Evolutionary conservation across 768 basidiomycete genomes (phyloP).

Genomic region (Tephrocybe rancida): DNA sequence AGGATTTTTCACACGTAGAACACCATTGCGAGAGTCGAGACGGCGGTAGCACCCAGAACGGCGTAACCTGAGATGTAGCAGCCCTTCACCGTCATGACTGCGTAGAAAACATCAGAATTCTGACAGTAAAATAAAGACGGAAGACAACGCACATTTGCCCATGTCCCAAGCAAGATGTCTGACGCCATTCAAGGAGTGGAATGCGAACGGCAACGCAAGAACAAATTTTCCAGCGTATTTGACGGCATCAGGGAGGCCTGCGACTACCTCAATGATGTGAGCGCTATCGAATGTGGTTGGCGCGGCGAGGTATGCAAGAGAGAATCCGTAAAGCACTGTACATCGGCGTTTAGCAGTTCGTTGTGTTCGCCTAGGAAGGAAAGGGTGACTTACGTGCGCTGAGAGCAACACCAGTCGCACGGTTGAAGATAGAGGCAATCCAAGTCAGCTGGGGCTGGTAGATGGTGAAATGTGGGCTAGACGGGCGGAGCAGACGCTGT

Average conservation of each 20-base stretch:
- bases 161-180: constrained; percentile 91
- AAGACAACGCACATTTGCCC: constrained; percentile 64
- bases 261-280: constrained; percentile 72
- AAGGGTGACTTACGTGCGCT: constrained; percentile 62
- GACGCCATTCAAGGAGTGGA: constrained; percentile 89
- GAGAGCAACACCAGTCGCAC: constrained; percentile 81
- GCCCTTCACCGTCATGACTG: constrained; percentile 84
- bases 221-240: constrained; percentile 79
- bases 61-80: constrained; percentile 83
- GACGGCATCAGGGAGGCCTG: constrained; percentile 70
- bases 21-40: constrained; percentile 74
- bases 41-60: constrained; percentile 77
- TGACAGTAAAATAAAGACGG: neutral
- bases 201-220: constrained; percentile 87
- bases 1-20: constrained; percentile 36
- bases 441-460: constrained; percentile 96
- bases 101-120: constrained; percentile 4
- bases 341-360: neutral
- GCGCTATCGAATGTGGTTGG: constrained; percentile 81
- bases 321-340: constrained; percentile 85
- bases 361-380: neutral
- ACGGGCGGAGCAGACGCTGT: constrained; percentile 88
- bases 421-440: constrained; percentile 84
- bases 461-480: constrained; percentile 94
- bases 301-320: constrained; percentile 82